Conservation (phyloP, 768 basidiomycete species). For the Suillus weaverae region DNA sequence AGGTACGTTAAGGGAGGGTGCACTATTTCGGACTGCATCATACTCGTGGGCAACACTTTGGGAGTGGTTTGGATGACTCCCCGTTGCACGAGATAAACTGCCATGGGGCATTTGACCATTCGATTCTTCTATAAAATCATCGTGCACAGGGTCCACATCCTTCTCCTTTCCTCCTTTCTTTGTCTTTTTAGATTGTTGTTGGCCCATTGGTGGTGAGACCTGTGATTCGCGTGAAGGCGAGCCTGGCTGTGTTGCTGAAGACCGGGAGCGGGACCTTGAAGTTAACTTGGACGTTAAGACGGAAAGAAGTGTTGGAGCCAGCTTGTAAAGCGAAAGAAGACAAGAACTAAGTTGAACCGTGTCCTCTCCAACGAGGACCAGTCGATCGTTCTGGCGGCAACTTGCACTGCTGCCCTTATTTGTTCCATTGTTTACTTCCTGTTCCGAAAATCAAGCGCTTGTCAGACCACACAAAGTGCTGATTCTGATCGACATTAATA, state of each 20-base stretch:
- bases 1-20: conserved; percentile 36
- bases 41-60: conserved; percentile 41
- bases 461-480: not conserved
- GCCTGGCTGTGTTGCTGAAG: conserved; percentile 67
- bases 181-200: conserved; percentile 80
- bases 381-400: conserved; percentile 21
- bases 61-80: conserved; percentile 34
- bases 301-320: conserved; percentile 83
- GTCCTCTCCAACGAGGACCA: conserved; percentile 28
- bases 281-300: conserved; percentile 66
- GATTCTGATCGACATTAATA: not conserved
- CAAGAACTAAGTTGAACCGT: conserved; percentile 2
- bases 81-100: conserved; percentile 47
- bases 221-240: conserved; percentile 38
- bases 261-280: conserved; percentile 70
- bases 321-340: conserved; percentile 41
- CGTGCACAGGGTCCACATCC: conserved; percentile 51
- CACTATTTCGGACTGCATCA: conserved; percentile 32
- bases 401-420: conserved; percentile 28
- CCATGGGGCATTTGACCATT: conserved; percentile 38
- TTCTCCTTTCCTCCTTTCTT: conserved; percentile 70
- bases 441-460: conserved; percentile 1
- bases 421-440: conserved; percentile 33
- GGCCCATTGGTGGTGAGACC: conserved; percentile 67
- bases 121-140: conserved; percentile 42